phyloP scores from a whole-genome alignment of 2,329 filamentous ascomycete genomes.

The Reticulascus tulasneorum region DNA sequence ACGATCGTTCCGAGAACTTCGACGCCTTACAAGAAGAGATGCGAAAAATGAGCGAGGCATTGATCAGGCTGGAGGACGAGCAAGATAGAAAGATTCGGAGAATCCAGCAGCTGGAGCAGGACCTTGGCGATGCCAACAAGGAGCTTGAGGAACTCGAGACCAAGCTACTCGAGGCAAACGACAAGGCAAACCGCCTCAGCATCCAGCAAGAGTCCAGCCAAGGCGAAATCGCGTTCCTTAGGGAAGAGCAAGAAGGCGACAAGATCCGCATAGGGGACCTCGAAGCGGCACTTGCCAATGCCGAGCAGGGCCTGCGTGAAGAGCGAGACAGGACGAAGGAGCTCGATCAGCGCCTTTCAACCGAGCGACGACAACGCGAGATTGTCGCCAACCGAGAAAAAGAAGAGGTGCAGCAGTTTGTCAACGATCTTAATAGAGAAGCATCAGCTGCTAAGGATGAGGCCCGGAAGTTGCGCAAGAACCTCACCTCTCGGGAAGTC shows the following conservation, averaged over 20 bases:
- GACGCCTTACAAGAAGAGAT: conserved; percentile 90
- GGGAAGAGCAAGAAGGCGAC: conserved; percentile 94
- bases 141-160: conserved; percentile 85
- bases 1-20: conserved; percentile 80
- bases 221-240: conserved; percentile 87
- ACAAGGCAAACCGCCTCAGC: conserved; percentile 80
- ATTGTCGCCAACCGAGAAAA: conserved; percentile 85
- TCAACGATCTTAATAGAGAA: conserved; percentile 89
- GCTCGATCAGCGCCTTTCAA: conserved; percentile 68
- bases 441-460: conserved; percentile 81
- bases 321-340: conserved; percentile 75
- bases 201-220: conserved; percentile 93
- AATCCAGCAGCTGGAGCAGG: conserved; percentile 78
- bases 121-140: conserved; percentile 76
- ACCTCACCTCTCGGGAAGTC: conserved; percentile 75
- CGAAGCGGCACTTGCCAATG: conserved; percentile 74
- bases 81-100: conserved; percentile 73
- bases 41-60: conserved; percentile 81
- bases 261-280: conserved; percentile 97
- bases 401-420: conserved; percentile 87
- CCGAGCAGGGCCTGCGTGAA: conserved; percentile 76
- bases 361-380: conserved; percentile 83
- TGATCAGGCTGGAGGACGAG: conserved; percentile 86
- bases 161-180: conserved; percentile 77
- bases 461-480: conserved; percentile 75